Evolutionary conservation across 2,329 filamentous ascomycete species (phyloP).

Genomic region (Fusarium newnesense): DNA sequence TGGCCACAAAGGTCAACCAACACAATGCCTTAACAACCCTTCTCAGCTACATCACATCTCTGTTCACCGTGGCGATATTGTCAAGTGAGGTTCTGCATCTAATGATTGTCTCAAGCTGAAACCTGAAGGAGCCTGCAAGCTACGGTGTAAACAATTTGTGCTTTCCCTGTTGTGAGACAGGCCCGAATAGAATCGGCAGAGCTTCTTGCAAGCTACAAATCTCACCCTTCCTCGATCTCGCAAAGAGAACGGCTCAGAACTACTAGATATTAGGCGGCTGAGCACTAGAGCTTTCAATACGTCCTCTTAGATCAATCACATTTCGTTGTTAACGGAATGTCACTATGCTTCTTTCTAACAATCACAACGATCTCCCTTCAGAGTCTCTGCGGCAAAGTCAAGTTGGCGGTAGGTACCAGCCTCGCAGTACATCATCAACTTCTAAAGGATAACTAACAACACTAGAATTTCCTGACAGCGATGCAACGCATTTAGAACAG

Average conservation of each 20-base stretch:
- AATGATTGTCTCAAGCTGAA: background rate
- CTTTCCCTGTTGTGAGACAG: background rate
- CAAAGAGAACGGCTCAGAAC: too few species aligned
- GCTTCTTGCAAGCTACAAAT: background rate
- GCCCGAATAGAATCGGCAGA: background rate
- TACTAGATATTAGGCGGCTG: background rate
- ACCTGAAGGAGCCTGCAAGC: background rate
- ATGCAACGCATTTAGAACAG: too few species aligned
- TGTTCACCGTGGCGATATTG: background rate
- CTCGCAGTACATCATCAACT: too few species aligned
- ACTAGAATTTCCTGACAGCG: too few species aligned
- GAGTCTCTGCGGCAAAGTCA: too few species aligned
- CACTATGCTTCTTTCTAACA: background rate
- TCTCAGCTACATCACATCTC: background rate
- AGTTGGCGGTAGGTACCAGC: too few species aligned
- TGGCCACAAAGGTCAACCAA: background rate
- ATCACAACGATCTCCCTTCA: background rate
- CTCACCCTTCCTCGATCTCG: background rate
- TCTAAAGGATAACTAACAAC: too few species aligned
- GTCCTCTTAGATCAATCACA: background rate
- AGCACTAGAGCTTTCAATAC: background rate
- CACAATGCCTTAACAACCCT: background rate
- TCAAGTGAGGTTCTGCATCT: background rate
- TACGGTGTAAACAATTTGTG: background rate
- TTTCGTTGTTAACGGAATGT: background rate